These are phyloP conservation scores for Xylaria sp. DNA, from an alignment of 2,329 filamentous ascomycete genomes.

Conservation along the genomic window DNA sequence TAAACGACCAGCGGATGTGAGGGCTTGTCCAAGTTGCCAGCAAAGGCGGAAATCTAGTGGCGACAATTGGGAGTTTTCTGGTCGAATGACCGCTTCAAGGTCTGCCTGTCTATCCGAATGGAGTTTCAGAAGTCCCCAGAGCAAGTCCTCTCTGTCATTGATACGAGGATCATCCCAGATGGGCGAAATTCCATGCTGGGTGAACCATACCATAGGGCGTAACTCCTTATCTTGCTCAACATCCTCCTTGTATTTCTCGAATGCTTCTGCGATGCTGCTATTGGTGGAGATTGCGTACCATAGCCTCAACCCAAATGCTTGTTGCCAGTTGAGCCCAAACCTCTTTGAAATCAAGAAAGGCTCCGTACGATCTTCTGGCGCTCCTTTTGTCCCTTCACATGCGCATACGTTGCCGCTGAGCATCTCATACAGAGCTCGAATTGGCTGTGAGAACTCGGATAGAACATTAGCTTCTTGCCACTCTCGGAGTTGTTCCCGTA, in stretches of 20 bases:
- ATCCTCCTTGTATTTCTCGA: slow-evolving; percentile 75
- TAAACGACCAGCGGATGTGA: slow-evolving; percentile 58
- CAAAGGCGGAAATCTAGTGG: slow-evolving; percentile 76
- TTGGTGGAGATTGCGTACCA: slow-evolving; percentile 80
- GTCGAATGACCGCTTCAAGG: slow-evolving; percentile 74
- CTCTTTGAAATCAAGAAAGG: slow-evolving; percentile 83
- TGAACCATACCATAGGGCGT: slow-evolving; percentile 74
- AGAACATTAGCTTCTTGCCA: slow-evolving; percentile 86
- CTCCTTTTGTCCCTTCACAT: slow-evolving; percentile 76
- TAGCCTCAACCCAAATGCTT: slow-evolving; percentile 86
- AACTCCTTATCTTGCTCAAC: slow-evolving; percentile 74
- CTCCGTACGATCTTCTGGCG: slow-evolving; percentile 78
- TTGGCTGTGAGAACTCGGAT: slow-evolving; percentile 83
- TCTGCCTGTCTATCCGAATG: slow-evolving; percentile 67
- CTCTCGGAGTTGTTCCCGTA: slow-evolving; percentile 78
- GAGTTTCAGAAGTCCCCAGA: slow-evolving; percentile 86
- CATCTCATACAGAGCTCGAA: slow-evolving; percentile 88
- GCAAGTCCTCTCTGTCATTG: slow-evolving; percentile 71
- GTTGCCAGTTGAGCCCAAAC: slow-evolving; percentile 90
- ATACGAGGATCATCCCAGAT: slow-evolving; percentile 66
- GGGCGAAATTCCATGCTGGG: slow-evolving; percentile 61
- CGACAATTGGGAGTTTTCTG: slow-evolving; percentile 77
- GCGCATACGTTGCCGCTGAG: slow-evolving; percentile 85
- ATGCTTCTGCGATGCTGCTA: slow-evolving; percentile 73
- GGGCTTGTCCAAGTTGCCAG: slow-evolving; percentile 82